Percentiles rank a stretch among this genome's conserved stretches.
These are phyloP conservation scores for Nothomitra cinnamomea DNA, from an alignment of 2,329 filamentous ascomycete species.

Conservation along the genomic window DNA sequence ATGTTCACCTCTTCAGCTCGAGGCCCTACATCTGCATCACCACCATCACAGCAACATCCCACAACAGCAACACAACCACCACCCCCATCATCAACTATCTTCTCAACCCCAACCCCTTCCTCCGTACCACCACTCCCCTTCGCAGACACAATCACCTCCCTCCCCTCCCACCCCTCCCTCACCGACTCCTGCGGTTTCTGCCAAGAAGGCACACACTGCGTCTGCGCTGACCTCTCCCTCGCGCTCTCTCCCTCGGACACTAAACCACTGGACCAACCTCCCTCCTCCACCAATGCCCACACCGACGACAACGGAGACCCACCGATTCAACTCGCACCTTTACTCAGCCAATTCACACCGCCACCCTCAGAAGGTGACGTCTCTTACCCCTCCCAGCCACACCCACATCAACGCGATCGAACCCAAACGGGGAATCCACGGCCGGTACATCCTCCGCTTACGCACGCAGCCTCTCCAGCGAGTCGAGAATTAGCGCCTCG, in stretches of 20 bases:
- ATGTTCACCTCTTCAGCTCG: constrained; percentile 35
- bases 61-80: background rate
- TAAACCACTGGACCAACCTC: background rate
- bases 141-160: constrained; percentile 13
- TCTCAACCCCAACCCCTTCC: background rate
- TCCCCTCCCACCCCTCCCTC: constrained; percentile 12
- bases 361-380: constrained; percentile 40
- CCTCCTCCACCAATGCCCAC: constrained; percentile 22
- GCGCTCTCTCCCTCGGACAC: constrained; percentile 18
- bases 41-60: background rate
- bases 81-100: background rate
- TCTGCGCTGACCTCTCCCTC: constrained; percentile 45
- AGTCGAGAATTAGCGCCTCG: no score
- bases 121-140: constrained; percentile 12
- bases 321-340: no score
- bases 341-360: constrained; percentile 30
- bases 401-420: constrained; percentile 28
- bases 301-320: background rate
- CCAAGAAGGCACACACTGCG: constrained; percentile 63
- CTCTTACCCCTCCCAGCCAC: constrained; percentile 30
- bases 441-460: background rate
- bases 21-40: no score
- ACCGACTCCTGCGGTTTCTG: constrained; percentile 65
- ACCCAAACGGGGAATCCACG: background rate
- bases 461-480: no score